Percentiles rank a stretch among this genome's conserved stretches.
Conservation (phyloP, 2,329 filamentous ascomycete species). For the Penicillium sp. region DNA sequence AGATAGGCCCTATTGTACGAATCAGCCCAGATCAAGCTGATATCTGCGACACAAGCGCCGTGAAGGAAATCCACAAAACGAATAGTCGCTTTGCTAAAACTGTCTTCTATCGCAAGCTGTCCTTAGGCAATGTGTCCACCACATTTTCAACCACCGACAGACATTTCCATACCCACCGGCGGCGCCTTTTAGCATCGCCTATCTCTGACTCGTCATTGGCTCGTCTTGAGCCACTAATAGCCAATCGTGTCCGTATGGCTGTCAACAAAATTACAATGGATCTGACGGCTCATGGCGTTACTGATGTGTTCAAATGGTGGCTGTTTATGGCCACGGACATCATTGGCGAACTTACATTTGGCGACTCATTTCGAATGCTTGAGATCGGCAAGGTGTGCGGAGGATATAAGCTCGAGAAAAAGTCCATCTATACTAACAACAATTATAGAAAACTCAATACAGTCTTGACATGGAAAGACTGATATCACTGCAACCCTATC, state of each 20-base stretch:
- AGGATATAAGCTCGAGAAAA: too few species aligned
- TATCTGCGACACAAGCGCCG: constrained; percentile 40
- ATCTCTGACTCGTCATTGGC: constrained; percentile 23
- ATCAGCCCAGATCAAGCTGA: constrained; percentile 27
- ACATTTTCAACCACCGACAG: constrained; percentile 45
- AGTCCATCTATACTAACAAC: neutral
- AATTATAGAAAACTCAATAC: constrained; percentile 43
- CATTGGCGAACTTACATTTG: constrained; percentile 55
- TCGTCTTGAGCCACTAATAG: constrained; percentile 42
- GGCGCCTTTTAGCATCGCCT: constrained; percentile 42
- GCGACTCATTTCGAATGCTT: constrained; percentile 54
- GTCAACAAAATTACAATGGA: constrained; percentile 49
- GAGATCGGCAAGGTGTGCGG: constrained; percentile 47
- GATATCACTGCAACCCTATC: constrained; percentile 16
- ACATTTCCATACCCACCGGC: constrained; percentile 40
- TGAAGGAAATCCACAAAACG: constrained; percentile 35
- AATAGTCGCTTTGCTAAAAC: constrained; percentile 36
- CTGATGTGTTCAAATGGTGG: constrained; percentile 55
- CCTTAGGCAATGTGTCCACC: constrained; percentile 19
- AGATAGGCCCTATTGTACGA: constrained; percentile 33
- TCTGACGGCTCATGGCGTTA: constrained; percentile 34
- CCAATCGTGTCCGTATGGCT: constrained; percentile 38
- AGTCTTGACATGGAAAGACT: constrained; percentile 36
- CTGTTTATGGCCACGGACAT: constrained; percentile 55
- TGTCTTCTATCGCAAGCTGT: constrained; percentile 29